phyloP scores from a whole-genome alignment of 768 basidiomycete species.

The Agrocybe chaxingu region DNA sequence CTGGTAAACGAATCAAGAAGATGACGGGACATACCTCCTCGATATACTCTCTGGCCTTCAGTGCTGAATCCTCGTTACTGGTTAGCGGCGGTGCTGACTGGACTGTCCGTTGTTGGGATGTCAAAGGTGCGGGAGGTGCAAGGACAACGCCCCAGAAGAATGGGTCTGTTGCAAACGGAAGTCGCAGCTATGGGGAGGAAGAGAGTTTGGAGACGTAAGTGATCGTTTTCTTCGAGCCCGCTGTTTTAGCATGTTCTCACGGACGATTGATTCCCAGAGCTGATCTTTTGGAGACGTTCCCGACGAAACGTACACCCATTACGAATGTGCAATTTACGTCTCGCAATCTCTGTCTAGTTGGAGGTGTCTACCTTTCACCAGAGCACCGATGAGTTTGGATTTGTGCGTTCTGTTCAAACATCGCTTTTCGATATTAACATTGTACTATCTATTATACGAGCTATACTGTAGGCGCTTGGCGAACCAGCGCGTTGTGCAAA shows the following conservation, averaged over 20 bases:
- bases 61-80: constrained; percentile 85
- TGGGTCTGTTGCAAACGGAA: constrained; percentile 30
- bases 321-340: constrained; percentile 92
- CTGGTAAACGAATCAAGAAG: constrained; percentile 92
- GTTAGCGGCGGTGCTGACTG: constrained; percentile 92
- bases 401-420: neutral
- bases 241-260: neutral
- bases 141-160: constrained; percentile 57
- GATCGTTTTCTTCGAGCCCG: neutral
- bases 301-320: constrained; percentile 94
- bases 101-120: constrained; percentile 99
- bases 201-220: constrained; percentile 71
- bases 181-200: constrained; percentile 44
- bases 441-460: constrained; percentile 5
- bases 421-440: constrained; percentile 6
- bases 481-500: no score
- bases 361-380: constrained; percentile 67
- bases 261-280: constrained; percentile 41
- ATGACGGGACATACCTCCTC: constrained; percentile 93
- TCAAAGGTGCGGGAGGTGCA: constrained; percentile 71
- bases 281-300: constrained; percentile 87
- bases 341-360: constrained; percentile 88
- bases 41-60: constrained; percentile 88
- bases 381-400: constrained; percentile 34
- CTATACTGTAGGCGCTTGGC: neutral